Evolutionary conservation across 345 rosid species (phyloP), one percentile per base, ranked within the genome.

Genomic region (Luvunga scandens): DNA sequence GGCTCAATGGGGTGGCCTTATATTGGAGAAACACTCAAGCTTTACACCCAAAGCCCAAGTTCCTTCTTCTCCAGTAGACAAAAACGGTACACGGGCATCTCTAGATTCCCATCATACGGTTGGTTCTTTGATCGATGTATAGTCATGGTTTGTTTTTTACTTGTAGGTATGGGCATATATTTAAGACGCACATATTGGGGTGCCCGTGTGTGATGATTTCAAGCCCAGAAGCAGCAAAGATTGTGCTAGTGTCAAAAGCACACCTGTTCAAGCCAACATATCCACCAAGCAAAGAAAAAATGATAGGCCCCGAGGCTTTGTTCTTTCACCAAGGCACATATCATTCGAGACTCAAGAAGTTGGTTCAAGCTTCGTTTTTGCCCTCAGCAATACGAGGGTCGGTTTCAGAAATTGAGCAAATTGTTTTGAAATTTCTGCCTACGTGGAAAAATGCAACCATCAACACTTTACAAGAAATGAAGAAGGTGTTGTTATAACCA

Each of bases 1-100:
- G 98, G 98, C 42, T 92, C 98, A 21, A 89, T 95, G 94, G 98
- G 98, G 4, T 95, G 98, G 97, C 98, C 98, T 80, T 95, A 93
- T 80, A 79, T 95, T 22, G 98, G 98, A 25, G 98, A 95, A 72
- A 93, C 98, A 21, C 95, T 90, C 77, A 91, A 88, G 78, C 94
- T 95, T 75, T 95, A 93, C 81, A 84, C 97, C 1, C 89, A 95
- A 71, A 89, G 92, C 78, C 98, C 97, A 6, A 93, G 93, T 79
- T 78, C 90, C 77, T 95, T 93, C 91, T 93, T 92, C 83, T 87
- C 94, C 89, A 85, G 66, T 72, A 77, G 96, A 56, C 94, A 86
- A 77, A 90, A 92, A 81, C 84, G 93, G 99, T 94, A 86, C 16
- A 16, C 25, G 42, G 36, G 27, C 39, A 71, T 27, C 45, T 55